phyloP scores from a whole-genome alignment of 2,329 filamentous ascomycete species.

The Sclerotinia trifoliorum region DNA sequence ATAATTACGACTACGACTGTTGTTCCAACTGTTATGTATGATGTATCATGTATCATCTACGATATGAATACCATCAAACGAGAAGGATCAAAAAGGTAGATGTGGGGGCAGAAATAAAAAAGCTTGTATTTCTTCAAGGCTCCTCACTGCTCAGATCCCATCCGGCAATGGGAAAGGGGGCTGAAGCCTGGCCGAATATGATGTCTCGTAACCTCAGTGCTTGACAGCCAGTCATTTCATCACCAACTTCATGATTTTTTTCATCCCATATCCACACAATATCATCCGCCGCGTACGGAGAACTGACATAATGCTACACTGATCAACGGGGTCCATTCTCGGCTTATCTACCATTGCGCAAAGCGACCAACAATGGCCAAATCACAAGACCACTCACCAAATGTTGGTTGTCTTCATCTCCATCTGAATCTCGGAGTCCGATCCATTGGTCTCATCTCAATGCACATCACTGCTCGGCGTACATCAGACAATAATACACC shows the following conservation, averaged over 20 bases:
- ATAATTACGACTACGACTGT: not conserved
- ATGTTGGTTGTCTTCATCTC: not conserved
- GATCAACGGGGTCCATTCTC: not conserved
- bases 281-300: not conserved
- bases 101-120: not conserved
- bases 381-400: conserved; percentile 10
- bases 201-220: not conserved
- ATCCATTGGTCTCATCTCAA: not conserved
- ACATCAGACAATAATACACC: conserved; percentile 1
- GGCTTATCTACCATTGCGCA: not conserved
- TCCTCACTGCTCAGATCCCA: not conserved
- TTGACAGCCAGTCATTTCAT: not conserved
- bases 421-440: not conserved
- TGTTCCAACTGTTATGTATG: conserved; percentile 1
- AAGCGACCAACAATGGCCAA: not conserved
- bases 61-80: conserved; percentile 14
- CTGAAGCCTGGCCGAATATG: conserved; percentile 2
- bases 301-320: not conserved
- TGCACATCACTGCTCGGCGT: conserved; percentile 1
- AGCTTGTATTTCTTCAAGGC: conserved; percentile 15
- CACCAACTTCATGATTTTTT: conserved; percentile 1
- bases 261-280: conserved; percentile 1
- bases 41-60: not conserved
- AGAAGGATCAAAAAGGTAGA: conserved; percentile 5
- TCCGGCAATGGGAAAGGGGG: conserved; percentile 7